These are phyloP conservation scores for Venturia asperata DNA, from an alignment of 2,329 filamentous ascomycete genomes.

Conservation along the genomic window DNA sequence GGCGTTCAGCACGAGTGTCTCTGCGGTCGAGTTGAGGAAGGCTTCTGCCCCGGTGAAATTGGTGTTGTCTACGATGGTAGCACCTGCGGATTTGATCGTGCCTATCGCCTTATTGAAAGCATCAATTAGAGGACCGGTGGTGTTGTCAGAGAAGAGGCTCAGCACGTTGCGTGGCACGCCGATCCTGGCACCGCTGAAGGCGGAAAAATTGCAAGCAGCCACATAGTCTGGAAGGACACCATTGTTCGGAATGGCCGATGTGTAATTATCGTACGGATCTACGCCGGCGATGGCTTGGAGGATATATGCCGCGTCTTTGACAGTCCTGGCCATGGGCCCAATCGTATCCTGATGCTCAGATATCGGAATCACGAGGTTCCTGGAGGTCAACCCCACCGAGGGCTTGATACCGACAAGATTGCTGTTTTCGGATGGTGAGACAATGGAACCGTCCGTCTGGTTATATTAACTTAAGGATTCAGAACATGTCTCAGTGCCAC, in stretches of 20 bases:
- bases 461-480: background rate
- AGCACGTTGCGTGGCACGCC: constrained; percentile 58
- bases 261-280: constrained; percentile 51
- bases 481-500: constrained; percentile 18
- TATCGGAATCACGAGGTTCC: constrained; percentile 59
- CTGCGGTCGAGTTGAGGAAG: constrained; percentile 36
- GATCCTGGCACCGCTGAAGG: constrained; percentile 52
- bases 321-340: constrained; percentile 51
- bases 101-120: constrained; percentile 52
- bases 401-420: constrained; percentile 61
- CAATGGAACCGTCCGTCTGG: constrained; percentile 56
- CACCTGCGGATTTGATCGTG: constrained; percentile 49
- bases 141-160: constrained; percentile 26
- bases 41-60: constrained; percentile 50
- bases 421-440: constrained; percentile 49
- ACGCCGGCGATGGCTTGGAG: constrained; percentile 52
- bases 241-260: constrained; percentile 49
- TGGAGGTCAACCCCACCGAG: constrained; percentile 54
- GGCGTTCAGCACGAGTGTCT: constrained; percentile 44
- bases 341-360: constrained; percentile 50
- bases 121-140: constrained; percentile 38
- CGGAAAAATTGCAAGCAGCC: constrained; percentile 47
- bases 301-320: constrained; percentile 52
- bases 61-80: constrained; percentile 52
- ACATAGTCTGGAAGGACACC: constrained; percentile 52